phyloP scores from a whole-genome alignment of 208 protist genomes.

The Blechomonas ayalai region DNA sequence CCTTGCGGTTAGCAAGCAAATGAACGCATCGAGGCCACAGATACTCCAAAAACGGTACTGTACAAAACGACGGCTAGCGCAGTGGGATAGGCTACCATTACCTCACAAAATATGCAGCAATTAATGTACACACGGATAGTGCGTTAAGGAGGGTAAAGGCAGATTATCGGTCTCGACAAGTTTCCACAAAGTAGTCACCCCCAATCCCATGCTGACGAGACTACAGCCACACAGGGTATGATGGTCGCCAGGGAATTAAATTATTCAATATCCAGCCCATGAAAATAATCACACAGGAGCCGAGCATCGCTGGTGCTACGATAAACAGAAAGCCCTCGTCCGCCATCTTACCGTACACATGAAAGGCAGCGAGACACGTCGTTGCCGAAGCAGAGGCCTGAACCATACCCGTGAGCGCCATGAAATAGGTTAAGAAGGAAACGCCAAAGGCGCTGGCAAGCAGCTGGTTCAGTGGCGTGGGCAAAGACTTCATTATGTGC shows the following conservation, averaged over 20 bases:
- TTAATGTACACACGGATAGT: too few relatives aligned
- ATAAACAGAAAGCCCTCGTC: conserved; percentile 63
- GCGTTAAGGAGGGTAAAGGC: too few relatives aligned
- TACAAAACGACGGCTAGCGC: too few relatives aligned
- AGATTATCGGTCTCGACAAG: too few relatives aligned
- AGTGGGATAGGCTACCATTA: too few relatives aligned
- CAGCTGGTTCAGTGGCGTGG: conserved; percentile 30
- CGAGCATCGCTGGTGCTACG: conserved; percentile 34
- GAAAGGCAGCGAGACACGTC: conserved; percentile 50
- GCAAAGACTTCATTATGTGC: conserved; percentile 38
- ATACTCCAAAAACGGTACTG: too few relatives aligned
- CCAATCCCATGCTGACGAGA: too few relatives aligned
- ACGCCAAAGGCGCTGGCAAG: conserved; percentile 55
- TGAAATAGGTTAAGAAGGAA: conserved; percentile 28
- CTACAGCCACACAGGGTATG: conserved; percentile 58
- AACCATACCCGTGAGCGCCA: conserved; percentile 40
- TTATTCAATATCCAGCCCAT: conserved; percentile 47
- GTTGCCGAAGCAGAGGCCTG: conserved; percentile 64
- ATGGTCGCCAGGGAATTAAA: conserved; percentile 48
- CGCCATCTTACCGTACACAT: conserved; percentile 39
- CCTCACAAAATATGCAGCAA: too few relatives aligned
- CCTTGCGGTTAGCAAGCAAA: too few relatives aligned
- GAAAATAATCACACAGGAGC: conserved; percentile 37
- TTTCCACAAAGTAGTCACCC: too few relatives aligned
- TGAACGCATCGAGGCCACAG: too few relatives aligned